Evolutionary conservation across 2,329 filamentous ascomycete species (phyloP).

Genomic region (Trichoderma aggressivum): DNA sequence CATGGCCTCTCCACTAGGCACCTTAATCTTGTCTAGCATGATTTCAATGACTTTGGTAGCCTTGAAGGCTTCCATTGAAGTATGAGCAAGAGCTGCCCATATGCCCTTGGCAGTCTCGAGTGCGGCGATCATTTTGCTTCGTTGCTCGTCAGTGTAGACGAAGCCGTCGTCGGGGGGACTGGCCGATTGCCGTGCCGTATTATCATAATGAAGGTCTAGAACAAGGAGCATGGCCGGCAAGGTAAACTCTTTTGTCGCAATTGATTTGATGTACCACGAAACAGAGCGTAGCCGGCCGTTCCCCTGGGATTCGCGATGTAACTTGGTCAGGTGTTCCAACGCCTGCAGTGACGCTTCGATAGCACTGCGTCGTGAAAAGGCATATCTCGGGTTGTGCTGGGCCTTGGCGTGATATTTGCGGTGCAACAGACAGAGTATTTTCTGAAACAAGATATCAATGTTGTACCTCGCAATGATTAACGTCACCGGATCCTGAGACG

Average conservation of each 20-base stretch:
- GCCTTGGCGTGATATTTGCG: slow-evolving; percentile 80
- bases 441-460: slow-evolving; percentile 81
- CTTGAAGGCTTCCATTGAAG: slow-evolving; percentile 87
- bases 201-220: slow-evolving; percentile 75
- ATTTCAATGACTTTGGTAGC: slow-evolving; percentile 76
- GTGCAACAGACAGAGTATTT: slow-evolving; percentile 85
- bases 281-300: slow-evolving; percentile 69
- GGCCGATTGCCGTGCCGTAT: slow-evolving; percentile 43
- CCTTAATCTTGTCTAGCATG: slow-evolving; percentile 73
- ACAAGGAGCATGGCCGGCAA: slow-evolving; percentile 81
- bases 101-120: slow-evolving; percentile 72
- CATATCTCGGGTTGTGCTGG: slow-evolving; percentile 74
- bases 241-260: slow-evolving; percentile 81
- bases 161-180: slow-evolving; percentile 41
- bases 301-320: slow-evolving; percentile 71
- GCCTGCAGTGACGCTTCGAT: slow-evolving; percentile 84
- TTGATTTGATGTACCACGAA: slow-evolving; percentile 74
- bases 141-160: slow-evolving; percentile 58
- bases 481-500: slow-evolving; percentile 75
- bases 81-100: slow-evolving; percentile 73
- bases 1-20: slow-evolving; percentile 19
- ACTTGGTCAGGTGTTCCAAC: slow-evolving; percentile 69
- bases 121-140: slow-evolving; percentile 70
- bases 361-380: slow-evolving; percentile 77
- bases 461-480: slow-evolving; percentile 83